Conservation (phyloP, 371 early-diverging fungal genomes). For the Mucor saturninus region DNA sequence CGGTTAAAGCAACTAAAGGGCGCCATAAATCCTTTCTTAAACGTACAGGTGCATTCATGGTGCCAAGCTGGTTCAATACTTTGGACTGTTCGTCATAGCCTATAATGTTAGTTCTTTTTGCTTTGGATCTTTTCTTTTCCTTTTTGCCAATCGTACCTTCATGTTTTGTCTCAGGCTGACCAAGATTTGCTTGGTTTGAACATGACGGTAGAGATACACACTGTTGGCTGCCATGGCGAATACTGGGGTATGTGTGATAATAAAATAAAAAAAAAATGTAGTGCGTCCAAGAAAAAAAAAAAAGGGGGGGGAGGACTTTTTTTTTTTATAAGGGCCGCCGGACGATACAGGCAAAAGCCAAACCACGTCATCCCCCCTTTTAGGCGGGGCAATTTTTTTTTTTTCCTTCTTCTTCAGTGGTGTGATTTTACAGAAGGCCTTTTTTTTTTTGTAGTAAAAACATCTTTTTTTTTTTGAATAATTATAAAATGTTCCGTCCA, state of each 20-base stretch:
- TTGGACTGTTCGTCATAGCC: conserved; percentile 36
- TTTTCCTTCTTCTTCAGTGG: background rate
- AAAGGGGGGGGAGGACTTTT: background rate
- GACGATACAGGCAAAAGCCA: background rate
- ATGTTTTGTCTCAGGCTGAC: conserved; percentile 50
- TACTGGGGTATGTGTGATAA: too few species aligned
- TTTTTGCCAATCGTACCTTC: conserved; percentile 32
- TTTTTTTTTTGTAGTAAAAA: conserved; percentile 4
- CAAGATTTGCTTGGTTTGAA: conserved; percentile 67
- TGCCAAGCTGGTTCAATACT: conserved; percentile 33
- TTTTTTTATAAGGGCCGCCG: background rate
- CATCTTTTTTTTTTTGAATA: background rate
- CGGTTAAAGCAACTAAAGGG: conserved; percentile 61
- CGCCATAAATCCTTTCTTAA: conserved; percentile 68
- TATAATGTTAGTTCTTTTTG: background rate
- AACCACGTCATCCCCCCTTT: conserved; percentile 4
- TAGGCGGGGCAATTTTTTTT: background rate
- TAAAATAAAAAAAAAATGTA: conserved; percentile 9
- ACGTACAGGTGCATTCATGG: conserved; percentile 44
- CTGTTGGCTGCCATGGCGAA: conserved; percentile 13
- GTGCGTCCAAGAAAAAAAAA: conserved; percentile 6
- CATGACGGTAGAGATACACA: conserved; percentile 62
- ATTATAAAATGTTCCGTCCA: conserved; percentile 43
- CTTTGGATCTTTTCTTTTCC: background rate
- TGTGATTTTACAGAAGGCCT: background rate